Evolutionary conservation across 139 green algal genomes (phyloP), one percentile per base, ranked within the genome.

Genomic region (Chlamydomonas schloesseri): DNA sequence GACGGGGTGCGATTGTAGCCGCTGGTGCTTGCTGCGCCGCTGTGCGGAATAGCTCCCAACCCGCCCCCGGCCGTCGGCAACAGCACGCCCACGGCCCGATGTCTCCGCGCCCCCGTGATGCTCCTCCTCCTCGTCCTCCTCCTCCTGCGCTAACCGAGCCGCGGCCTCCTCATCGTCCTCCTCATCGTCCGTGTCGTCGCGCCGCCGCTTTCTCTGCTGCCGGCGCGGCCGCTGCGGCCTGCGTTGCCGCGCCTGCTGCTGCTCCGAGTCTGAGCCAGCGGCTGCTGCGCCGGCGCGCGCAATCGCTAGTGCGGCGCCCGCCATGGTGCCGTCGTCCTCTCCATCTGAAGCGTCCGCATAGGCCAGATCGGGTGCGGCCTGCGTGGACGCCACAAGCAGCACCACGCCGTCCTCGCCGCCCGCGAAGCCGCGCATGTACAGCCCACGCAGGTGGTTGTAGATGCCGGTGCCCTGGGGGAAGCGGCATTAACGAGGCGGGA

Each of bases 401-500:
- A 87, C 81, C 18, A 87, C 70, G 1, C 68, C 81, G 10, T 87
- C 69, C 53, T 87, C 62, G 9, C 53, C 68, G 11, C 29, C 50
- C n/a, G 24, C 29, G 31, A 87, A 87, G 34, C 81, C 81, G 37
- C 81, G 81, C 81, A 87, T 78, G 34, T 78, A 87, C 13, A 80
- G 68, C 33, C 81, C 81, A 2, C 81, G 69, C 14, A 87, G 37
- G 69, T 80, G 53, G 69, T 78, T 78, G 81, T 87, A 87, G 23
- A 87, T 87, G 24, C 81, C 81, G 4, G 69, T 80, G 81, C 69
- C 81, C 81, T 87, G 81, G 46, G 33, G 28, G 71, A 28, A 50
- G n/a, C n/a, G n/a, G n/a, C n/a, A n/a, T n/a, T n/a, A n/a, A n/a
- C n/a, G n/a, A n/a, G n/a, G n/a, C n/a, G n/a, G n/a, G n/a, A n/a